phyloP scores from a whole-genome alignment of 495 filamentous ascomycete genomes.

The Penicillium cosmopolitanum region DNA sequence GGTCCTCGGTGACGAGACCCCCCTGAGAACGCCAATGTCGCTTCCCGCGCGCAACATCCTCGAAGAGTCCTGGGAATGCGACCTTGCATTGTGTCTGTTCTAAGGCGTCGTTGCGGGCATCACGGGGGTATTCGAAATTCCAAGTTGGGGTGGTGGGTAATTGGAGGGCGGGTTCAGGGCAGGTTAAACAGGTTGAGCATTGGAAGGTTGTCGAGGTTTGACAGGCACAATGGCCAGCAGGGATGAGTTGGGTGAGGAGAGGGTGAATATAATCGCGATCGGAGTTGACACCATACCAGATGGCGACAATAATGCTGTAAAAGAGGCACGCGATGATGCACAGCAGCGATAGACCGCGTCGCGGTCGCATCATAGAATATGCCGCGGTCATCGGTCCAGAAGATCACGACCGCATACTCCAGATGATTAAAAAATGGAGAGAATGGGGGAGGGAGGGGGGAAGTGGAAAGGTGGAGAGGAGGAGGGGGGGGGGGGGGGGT shows the following conservation, averaged over 20 bases:
- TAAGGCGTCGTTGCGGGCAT: conserved; percentile 42
- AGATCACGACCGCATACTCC: conserved; percentile 7
- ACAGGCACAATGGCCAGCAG: conserved; percentile 47
- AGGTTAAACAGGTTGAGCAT: conserved; percentile 44
- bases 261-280: conserved; percentile 44
- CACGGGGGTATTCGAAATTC: conserved; percentile 39
- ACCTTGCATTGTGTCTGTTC: conserved; percentile 40
- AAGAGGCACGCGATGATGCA: conserved; percentile 25
- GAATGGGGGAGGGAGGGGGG: not conserved
- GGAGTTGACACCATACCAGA: conserved; percentile 48
- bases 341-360: conserved; percentile 30
- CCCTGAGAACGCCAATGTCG: conserved; percentile 35
- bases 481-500: too few species aligned
- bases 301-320: conserved; percentile 24
- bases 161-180: conserved; percentile 26
- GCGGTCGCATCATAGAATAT: conserved; percentile 29
- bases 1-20: conserved; percentile 33
- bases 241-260: conserved; percentile 43
- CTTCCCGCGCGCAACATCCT: conserved; percentile 44
- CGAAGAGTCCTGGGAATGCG: conserved; percentile 53
- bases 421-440: not conserved
- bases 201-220: conserved; percentile 45
- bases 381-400: conserved; percentile 27
- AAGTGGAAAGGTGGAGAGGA: not conserved
- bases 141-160: conserved; percentile 28